Evolutionary conservation across 1,284 basidiomycete genomes (phyloP).

Genomic region (Fomes fomentarius): DNA sequence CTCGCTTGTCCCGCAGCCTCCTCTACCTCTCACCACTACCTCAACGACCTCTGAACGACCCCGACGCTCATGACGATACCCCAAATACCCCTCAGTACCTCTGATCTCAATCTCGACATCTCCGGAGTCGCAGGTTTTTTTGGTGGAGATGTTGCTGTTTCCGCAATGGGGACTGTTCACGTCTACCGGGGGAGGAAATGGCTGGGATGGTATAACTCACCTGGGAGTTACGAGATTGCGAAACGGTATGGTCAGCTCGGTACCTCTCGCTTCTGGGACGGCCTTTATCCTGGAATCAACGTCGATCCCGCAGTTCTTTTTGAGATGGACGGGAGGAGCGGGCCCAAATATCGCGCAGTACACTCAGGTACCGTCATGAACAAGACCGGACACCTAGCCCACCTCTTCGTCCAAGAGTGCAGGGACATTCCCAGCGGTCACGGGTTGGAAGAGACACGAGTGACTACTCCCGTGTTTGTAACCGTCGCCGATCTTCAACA

Average conservation of each 20-base stretch:
- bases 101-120: slow-evolving; percentile 22
- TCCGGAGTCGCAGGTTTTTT: slow-evolving; percentile 27
- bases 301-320: slow-evolving; percentile 26
- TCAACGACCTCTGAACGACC: not conserved
- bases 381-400: slow-evolving; percentile 23
- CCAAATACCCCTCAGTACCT: slow-evolving; percentile 15
- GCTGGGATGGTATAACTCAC: slow-evolving; percentile 27
- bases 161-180: slow-evolving; percentile 25
- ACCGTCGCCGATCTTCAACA: slow-evolving; percentile 16
- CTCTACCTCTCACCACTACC: not conserved
- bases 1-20: no score
- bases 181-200: slow-evolving; percentile 25
- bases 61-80: not conserved
- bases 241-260: slow-evolving; percentile 25
- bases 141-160: slow-evolving; percentile 24
- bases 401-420: slow-evolving; percentile 22
- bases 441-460: not conserved
- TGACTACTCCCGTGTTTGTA: slow-evolving; percentile 15
- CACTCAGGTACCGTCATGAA: slow-evolving; percentile 23
- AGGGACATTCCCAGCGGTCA: slow-evolving; percentile 1
- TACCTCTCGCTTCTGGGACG: slow-evolving; percentile 25
- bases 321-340: slow-evolving; percentile 21
- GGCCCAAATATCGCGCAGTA: slow-evolving; percentile 22
- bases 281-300: slow-evolving; percentile 24
- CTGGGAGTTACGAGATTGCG: slow-evolving; percentile 27